Percentiles rank a stretch among this genome's conserved stretches.
phyloP scores from a whole-genome alignment of 805 yeast species.

The Yamadazyma kitorensis region DNA sequence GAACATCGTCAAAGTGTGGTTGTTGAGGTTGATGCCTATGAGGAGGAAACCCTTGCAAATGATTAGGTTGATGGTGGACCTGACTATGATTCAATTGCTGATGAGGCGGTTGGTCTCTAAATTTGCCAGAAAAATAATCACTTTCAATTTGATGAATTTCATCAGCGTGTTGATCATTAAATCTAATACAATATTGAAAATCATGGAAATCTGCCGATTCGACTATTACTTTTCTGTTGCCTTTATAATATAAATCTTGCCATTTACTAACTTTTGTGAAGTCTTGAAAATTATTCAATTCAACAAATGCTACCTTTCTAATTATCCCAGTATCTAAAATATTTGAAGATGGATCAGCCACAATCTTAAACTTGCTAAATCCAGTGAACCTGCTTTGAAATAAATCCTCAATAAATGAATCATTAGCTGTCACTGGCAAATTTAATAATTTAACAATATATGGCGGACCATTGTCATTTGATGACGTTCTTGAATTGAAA shows the following conservation, averaged over 20 bases:
- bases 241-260: slow-evolving; percentile 53
- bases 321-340: slow-evolving; percentile 35
- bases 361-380: slow-evolving; percentile 57
- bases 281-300: slow-evolving; percentile 48
- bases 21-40: slow-evolving; percentile 6
- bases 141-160: slow-evolving; percentile 30
- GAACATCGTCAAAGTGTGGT: neutral
- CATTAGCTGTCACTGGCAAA: slow-evolving; percentile 54
- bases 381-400: slow-evolving; percentile 61
- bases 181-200: slow-evolving; percentile 37
- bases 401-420: slow-evolving; percentile 53
- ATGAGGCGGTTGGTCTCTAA: slow-evolving; percentile 7
- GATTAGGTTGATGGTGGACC: slow-evolving; percentile 1
- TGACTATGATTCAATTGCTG: neutral
- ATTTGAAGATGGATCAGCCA: slow-evolving; percentile 48
- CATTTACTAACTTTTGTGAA: slow-evolving; percentile 60
- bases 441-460: slow-evolving; percentile 62
- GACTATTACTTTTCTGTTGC: slow-evolving; percentile 35
- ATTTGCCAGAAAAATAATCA: slow-evolving; percentile 24
- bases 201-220: slow-evolving; percentile 41
- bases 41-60: slow-evolving; percentile 1
- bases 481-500: neutral
- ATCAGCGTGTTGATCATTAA: slow-evolving; percentile 33
- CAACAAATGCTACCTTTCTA: slow-evolving; percentile 64
- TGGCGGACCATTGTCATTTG: slow-evolving; percentile 47